Evolutionary conservation across 2,329 filamentous ascomycete genomes (phyloP).

Genomic region (Huntiella savannae): DNA sequence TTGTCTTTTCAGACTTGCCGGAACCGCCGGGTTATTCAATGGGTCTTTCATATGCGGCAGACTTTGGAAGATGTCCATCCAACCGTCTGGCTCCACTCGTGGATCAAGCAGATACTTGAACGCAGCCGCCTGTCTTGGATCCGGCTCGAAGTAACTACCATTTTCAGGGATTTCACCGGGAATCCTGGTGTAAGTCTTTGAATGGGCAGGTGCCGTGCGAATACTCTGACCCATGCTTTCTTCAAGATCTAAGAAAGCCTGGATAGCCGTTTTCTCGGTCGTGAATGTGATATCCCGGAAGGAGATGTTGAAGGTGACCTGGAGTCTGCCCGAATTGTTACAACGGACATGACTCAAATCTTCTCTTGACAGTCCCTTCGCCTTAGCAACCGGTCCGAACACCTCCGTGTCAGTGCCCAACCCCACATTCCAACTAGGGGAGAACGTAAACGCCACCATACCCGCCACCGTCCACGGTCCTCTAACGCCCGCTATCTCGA

Average conservation of each 20-base stretch:
- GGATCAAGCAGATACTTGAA: constrained; percentile 20
- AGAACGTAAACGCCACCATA: constrained; percentile 7
- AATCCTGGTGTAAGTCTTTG: not conserved
- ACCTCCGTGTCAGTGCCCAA: constrained; percentile 2
- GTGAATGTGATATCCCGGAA: constrained; percentile 8
- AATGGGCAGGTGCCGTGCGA: not conserved
- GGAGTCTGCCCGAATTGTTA: not conserved
- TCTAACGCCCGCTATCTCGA: constrained; percentile 3
- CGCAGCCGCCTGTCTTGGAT: constrained; percentile 11
- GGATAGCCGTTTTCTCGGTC: constrained; percentile 8
- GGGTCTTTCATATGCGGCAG: constrained; percentile 21
- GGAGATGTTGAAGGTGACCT: constrained; percentile 1
- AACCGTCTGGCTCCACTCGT: constrained; percentile 12
- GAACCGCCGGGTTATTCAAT: constrained; percentile 11
- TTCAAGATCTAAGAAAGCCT: constrained; percentile 7
- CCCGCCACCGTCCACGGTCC: not conserved
- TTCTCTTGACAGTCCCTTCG: not conserved
- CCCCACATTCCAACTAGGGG: not conserved
- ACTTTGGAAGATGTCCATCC: constrained; percentile 14
- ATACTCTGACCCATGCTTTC: constrained; percentile 1
- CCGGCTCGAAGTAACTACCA: not conserved
- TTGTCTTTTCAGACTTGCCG: constrained; percentile 15
- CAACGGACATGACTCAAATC: not conserved
- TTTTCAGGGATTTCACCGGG: not conserved
- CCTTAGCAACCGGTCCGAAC: not conserved